Evolutionary conservation across 352 stramenopile genomes (phyloP).

Genomic region (Pythium coloratum): DNA sequence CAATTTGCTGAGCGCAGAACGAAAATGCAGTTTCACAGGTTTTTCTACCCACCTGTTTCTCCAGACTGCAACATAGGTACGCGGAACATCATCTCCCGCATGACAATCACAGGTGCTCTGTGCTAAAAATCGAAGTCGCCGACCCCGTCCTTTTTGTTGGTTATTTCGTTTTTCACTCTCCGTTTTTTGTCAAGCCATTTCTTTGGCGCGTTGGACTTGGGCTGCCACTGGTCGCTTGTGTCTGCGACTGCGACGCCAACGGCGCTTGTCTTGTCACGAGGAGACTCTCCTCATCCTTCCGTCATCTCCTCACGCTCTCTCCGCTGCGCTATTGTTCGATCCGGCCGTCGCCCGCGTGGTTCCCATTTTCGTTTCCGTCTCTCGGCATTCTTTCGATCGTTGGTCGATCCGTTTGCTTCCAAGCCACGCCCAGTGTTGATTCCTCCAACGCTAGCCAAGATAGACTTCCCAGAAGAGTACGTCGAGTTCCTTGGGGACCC

Average conservation of each 20-base stretch:
- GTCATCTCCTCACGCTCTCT: neutral
- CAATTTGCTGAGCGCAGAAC: neutral
- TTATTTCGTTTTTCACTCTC: neutral
- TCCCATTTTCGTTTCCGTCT: neutral
- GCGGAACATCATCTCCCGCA: constrained; percentile 7
- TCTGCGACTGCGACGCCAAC: neutral
- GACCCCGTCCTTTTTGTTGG: neutral
- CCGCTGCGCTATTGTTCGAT: neutral
- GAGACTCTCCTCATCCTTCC: neutral
- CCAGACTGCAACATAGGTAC: constrained; percentile 25
- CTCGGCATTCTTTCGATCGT: neutral
- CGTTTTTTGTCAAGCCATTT: neutral
- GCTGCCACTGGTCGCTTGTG: neutral
- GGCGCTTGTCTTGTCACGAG: neutral
- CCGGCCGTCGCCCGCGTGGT: neutral
- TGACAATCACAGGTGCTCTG: constrained; percentile 1
- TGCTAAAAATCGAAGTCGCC: neutral
- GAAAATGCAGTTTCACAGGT: constrained; percentile 15
- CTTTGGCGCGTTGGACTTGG: neutral
- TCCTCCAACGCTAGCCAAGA: constrained; percentile 2
- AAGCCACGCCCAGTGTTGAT: neutral
- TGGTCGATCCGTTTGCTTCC: neutral
- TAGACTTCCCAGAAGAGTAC: constrained; percentile 21
- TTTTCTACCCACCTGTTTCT: constrained; percentile 5
- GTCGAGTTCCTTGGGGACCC: constrained; percentile 7